Evolutionary conservation across 2,329 filamentous ascomycete species (phyloP).

Genomic region (Massarina eburnea): DNA sequence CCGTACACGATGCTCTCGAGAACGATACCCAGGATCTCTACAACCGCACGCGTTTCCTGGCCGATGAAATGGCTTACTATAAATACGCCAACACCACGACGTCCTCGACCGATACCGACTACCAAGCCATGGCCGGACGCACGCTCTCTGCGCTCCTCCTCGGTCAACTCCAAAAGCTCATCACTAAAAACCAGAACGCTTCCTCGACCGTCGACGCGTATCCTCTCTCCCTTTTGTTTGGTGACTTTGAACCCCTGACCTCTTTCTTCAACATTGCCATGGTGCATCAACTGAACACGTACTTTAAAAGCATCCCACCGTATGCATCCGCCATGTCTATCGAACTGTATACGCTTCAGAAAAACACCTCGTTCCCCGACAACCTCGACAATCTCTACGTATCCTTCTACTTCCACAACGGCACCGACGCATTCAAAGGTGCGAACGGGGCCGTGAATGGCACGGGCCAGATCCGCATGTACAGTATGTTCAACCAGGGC

Average conservation of each 20-base stretch:
- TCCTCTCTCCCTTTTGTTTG: conserved; percentile 49
- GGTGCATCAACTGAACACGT: conserved; percentile 17
- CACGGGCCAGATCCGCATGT: conserved; percentile 18
- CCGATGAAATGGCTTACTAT: conserved; percentile 52
- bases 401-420: conserved; percentile 60
- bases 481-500: conserved; percentile 55
- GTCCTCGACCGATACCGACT: conserved; percentile 11
- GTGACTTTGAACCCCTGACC: conserved; percentile 36
- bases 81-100: conserved; percentile 46
- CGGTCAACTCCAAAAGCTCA: conserved; percentile 23
- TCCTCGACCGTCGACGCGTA: conserved; percentile 14
- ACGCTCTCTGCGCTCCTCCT: conserved; percentile 33
- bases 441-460: conserved; percentile 1
- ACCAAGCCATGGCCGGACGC: conserved; percentile 33
- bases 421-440: conserved; percentile 52
- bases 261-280: conserved; percentile 33
- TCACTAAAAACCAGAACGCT: conserved; percentile 10
- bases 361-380: conserved; percentile 39
- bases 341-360: conserved; percentile 50
- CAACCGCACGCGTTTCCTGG: conserved; percentile 42
- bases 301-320: conserved; percentile 29
- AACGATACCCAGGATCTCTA: conserved; percentile 9
- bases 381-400: conserved; percentile 53
- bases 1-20: conserved; percentile 38
- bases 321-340: conserved; percentile 39